Evolutionary conservation across 805 yeast species (phyloP).

Genomic region (Starmerella asiatica): DNA sequence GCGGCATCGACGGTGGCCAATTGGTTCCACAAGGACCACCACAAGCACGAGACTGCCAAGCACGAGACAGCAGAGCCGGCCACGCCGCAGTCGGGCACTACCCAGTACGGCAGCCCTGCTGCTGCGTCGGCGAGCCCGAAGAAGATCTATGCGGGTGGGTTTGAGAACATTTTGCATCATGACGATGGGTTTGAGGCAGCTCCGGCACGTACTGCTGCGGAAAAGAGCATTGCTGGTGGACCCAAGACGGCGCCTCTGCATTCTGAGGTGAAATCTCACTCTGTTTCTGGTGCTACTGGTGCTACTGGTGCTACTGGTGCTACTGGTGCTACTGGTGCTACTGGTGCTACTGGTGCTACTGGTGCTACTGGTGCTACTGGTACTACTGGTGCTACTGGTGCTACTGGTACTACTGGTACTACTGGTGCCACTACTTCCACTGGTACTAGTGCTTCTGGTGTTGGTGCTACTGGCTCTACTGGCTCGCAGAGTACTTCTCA

Average conservation of each 20-base stretch:
- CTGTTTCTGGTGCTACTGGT: slow-evolving; percentile 7
- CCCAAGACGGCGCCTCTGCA: slow-evolving; percentile 2
- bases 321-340: slow-evolving; percentile 19
- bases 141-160: slow-evolving; percentile 12
- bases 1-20: background rate
- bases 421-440: background rate
- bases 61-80: background rate
- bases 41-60: background rate
- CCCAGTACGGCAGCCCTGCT: background rate
- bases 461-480: too few relatives aligned
- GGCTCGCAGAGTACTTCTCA: too few relatives aligned
- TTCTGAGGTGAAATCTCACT: too few relatives aligned
- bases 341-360: slow-evolving; percentile 18
- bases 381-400: slow-evolving; percentile 20
- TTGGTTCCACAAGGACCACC: background rate
- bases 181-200: slow-evolving; percentile 13
- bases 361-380: slow-evolving; percentile 29
- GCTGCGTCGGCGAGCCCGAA: background rate
- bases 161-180: slow-evolving; percentile 11
- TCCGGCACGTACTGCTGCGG: slow-evolving; percentile 4
- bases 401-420: background rate
- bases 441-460: too few relatives aligned
- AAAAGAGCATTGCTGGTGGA: slow-evolving; percentile 10
- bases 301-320: slow-evolving; percentile 13
- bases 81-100: background rate